A percentile compares a stretch with the other conserved stretches of the same genome.
Conservation (phyloP, 306 rosid species). For the Malus domestica region DNA sequence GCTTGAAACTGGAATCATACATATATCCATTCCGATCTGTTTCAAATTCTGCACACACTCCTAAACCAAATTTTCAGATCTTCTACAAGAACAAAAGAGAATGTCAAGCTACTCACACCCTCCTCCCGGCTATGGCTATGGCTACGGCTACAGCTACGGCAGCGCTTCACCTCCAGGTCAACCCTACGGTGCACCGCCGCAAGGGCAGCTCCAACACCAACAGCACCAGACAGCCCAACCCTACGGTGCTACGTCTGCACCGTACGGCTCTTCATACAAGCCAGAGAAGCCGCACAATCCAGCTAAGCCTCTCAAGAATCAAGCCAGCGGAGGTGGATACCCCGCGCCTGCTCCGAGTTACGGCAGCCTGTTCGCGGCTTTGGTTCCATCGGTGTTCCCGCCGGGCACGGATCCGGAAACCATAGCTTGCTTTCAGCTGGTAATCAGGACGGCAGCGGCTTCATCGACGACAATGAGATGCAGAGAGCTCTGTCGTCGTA, state of each 20-base stretch:
- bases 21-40: neutral
- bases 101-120: slow-evolving; percentile 53
- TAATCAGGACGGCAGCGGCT: slow-evolving; percentile 83
- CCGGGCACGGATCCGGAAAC: slow-evolving; percentile 81
- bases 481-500: slow-evolving; percentile 80
- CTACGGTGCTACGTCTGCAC: slow-evolving; percentile 17
- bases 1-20: neutral
- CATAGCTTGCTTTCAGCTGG: slow-evolving; percentile 72
- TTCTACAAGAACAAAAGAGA: no score
- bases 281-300: no score
- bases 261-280: neutral
- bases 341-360: slow-evolving; percentile 32
- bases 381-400: slow-evolving; percentile 75
- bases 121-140: slow-evolving; percentile 19
- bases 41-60: neutral
- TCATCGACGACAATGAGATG: slow-evolving; percentile 82
- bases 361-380: slow-evolving; percentile 51
- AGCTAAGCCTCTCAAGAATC: slow-evolving; percentile 13
- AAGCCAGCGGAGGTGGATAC: slow-evolving; percentile 21
- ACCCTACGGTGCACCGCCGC: slow-evolving; percentile 6
- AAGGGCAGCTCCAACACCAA: neutral
- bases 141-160: slow-evolving; percentile 34
- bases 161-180: slow-evolving; percentile 3
- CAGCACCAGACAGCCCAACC: slow-evolving; percentile 1
- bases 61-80: neutral